These are phyloP conservation scores for Lupinus albus DNA, from an alignment of 306 rosid species.

Conservation along the genomic window DNA sequence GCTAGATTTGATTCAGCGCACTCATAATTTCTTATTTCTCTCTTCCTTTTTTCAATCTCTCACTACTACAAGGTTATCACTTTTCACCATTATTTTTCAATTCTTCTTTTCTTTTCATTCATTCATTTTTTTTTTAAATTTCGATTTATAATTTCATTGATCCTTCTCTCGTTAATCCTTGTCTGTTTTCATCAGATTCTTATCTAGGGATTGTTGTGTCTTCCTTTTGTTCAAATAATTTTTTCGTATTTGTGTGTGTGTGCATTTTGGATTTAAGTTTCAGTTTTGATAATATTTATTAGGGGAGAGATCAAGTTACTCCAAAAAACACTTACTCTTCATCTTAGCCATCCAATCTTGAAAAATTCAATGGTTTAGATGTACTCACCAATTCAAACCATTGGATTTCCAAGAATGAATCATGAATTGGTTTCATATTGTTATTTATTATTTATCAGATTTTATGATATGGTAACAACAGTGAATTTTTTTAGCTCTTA, in stretches of 20 bases:
- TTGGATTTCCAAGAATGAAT: too few species aligned
- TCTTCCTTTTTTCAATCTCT: neutral
- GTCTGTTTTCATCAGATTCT: neutral
- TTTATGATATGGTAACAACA: neutral
- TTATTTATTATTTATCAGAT: constrained; percentile 1
- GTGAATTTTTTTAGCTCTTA: neutral
- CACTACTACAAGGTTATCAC: constrained; percentile 31
- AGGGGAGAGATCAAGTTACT: too few species aligned
- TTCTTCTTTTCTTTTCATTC: neutral
- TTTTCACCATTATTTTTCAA: neutral
- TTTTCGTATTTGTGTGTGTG: constrained; percentile 16
- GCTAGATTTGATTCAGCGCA: constrained; percentile 15
- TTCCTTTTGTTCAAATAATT: neutral
- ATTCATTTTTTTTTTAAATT: neutral
- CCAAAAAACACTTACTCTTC: too few species aligned
- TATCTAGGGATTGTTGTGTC: neutral
- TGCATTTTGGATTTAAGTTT: constrained; percentile 32
- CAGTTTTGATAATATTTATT: neutral
- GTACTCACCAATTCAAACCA: too few species aligned
- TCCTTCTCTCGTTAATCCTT: neutral
- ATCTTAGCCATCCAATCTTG: too few species aligned
- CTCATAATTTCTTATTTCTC: constrained; percentile 30
- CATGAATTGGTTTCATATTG: too few species aligned
- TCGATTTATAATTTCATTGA: constrained; percentile 8
- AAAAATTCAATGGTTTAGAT: too few species aligned